Base-by-base conservation (phyloP, 1,139 yeast genomes). In the Meyerozyma guilliermondii region DNA sequence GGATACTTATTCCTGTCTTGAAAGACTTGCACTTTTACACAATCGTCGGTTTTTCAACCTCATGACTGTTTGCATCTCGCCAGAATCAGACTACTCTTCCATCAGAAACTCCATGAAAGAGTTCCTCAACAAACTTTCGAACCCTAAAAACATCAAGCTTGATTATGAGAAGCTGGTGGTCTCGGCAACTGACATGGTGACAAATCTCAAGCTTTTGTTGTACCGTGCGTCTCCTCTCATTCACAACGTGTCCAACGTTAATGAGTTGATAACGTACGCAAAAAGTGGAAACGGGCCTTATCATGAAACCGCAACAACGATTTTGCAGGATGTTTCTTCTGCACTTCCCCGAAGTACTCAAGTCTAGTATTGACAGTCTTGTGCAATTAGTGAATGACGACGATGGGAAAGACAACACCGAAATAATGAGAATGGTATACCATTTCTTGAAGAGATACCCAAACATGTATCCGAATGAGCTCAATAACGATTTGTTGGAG, bases 271-370 rank as follows among this genome's bases (percentile, higher is more conserved):
- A 20, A 69, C 68, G 26, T 57, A 69, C 24, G 68, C 81, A 41
- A 67, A 68, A 35, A 29, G 18, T n/a, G n/a, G 57, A 0, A 41
- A 54, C 2, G 60, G 63, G 37, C 57, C 60, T 7, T 61, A 66
- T 44, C 55, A 61, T 26, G 51, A 61, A 1, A 53, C 66, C 1
- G 74, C 88, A 0, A 77, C 77, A 47, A 75, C 71, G 31, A 48
- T 86, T 7, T 63, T 88, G 26, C 81, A 79, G 46, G 71, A 77
- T 34, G 75, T 87, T 7, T 82, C 96, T 0, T 54, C 62, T 3
- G 68, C 75, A 3, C 69, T 78, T 39, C 96, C n/a, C 96, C 0
- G 75, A 76, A 14, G 79, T 84, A 1, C 76, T 87, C 57, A 78
- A 78, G 50, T 73, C 74, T 35, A 86, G 86, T 53, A 66, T 84